Evolutionary conservation across 208 protist genomes (phyloP).

Genomic region (Acanthamoeba lenticulata): DNA sequence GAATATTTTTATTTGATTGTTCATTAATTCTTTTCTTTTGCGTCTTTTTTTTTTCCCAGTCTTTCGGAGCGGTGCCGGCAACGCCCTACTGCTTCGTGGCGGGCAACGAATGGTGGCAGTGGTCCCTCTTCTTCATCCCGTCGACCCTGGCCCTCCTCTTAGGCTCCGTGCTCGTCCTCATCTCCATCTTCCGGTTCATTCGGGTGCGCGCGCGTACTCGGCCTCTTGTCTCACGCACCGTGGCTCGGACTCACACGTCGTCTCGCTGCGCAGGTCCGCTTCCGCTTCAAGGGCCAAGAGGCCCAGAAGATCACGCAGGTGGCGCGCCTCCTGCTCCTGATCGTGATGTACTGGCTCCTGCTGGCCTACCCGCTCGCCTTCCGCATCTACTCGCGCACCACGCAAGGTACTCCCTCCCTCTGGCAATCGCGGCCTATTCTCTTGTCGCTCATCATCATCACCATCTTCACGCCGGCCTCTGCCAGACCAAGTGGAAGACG

Average conservation of each 20-base stretch:
- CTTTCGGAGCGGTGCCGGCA: not conserved
- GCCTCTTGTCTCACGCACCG: not conserved
- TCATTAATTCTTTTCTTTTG: no score
- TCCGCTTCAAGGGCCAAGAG: not conserved
- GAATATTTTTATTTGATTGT: no score
- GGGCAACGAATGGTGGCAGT: conserved; percentile 30
- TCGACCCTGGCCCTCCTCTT: not conserved
- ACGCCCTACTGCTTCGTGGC: not conserved
- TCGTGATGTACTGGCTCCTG: conserved; percentile 20
- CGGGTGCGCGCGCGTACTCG: not conserved
- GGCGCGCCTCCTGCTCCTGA: not conserved
- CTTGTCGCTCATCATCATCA: no score
- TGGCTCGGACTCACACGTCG: not conserved
- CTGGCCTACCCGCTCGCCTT: not conserved
- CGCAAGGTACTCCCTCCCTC: not conserved
- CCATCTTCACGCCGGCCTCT: no score
- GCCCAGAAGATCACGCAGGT: conserved; percentile 14
- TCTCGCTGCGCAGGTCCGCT: not conserved
- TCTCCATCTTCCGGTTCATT: not conserved
- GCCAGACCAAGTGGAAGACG: not conserved
- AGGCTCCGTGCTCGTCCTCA: not conserved
- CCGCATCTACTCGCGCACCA: not conserved
- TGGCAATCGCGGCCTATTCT: not conserved
- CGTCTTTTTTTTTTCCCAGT: no score
- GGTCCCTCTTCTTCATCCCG: conserved; percentile 47